phyloP scores from a whole-genome alignment of 148 eudicot genomes.

The Beta vulgaris region DNA sequence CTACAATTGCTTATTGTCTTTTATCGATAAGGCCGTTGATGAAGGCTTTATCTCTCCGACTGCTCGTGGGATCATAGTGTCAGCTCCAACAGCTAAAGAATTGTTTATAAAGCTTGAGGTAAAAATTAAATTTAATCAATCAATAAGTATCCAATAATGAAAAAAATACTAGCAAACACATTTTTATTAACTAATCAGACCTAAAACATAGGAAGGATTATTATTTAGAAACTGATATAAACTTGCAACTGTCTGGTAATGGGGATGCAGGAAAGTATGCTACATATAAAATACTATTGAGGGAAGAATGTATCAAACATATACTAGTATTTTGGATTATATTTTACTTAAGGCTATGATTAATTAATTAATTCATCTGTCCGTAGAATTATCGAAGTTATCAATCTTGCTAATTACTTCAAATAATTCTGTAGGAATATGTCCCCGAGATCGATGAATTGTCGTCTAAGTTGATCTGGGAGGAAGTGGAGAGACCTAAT shows the following conservation, averaged over 20 bases:
- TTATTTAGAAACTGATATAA: conserved; percentile 1
- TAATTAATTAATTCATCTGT: conserved; percentile 2
- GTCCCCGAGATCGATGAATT: conserved; percentile 76
- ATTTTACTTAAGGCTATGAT: conserved; percentile 2
- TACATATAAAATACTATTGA: background rate
- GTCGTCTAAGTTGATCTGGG: conserved; percentile 77
- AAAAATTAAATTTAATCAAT: no score
- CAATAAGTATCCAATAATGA: conserved; percentile 15
- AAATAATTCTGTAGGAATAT: conserved; percentile 49
- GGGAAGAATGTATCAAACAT: conserved; percentile 16
- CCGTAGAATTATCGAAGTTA: background rate
- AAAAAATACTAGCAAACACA: background rate
- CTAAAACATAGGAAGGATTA: no score
- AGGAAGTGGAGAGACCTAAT: conserved; percentile 58
- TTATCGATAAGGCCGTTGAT: conserved; percentile 94
- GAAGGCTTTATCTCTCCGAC: conserved; percentile 95
- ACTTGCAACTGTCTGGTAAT: conserved; percentile 7
- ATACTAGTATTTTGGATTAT: background rate
- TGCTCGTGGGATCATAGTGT: conserved; percentile 76
- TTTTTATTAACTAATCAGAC: background rate
- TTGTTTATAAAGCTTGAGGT: conserved; percentile 90
- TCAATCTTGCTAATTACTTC: conserved; percentile 12
- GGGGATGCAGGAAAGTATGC: conserved; percentile 14
- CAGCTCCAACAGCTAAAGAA: conserved; percentile 85
- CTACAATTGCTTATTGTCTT: conserved; percentile 80